These are phyloP conservation scores for Populus deltoides DNA, from an alignment of 345 rosid genomes.

Conservation along the genomic window DNA sequence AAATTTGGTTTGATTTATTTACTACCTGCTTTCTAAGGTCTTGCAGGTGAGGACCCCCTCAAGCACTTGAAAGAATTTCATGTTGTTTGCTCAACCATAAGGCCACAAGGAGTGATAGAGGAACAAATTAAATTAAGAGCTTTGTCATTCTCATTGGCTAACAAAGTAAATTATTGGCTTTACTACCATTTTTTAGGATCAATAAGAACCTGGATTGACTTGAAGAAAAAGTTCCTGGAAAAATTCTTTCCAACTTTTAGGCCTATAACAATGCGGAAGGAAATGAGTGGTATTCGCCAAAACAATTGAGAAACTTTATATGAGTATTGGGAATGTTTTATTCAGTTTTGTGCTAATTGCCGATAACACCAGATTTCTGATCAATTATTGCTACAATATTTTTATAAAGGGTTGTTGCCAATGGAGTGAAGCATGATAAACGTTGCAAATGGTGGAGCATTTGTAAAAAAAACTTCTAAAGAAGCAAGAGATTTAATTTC, in stretches of 20 bases:
- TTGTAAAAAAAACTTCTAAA: neutral
- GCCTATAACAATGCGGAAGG: accelerated
- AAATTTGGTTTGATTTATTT: no score
- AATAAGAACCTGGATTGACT: no score
- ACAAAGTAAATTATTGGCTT: no score
- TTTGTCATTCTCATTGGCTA: no score
- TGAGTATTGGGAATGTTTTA: neutral
- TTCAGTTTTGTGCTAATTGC: neutral
- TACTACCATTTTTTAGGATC: no score
- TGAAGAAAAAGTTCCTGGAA: no score
- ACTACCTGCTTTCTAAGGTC: no score
- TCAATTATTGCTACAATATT: neutral
- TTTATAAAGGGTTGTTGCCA: neutral
- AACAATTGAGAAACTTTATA: neutral
- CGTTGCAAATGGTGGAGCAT: neutral
- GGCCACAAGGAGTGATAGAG: no score
- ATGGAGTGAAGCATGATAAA: neutral
- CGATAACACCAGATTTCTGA: neutral
- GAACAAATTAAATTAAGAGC: no score
- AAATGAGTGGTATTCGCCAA: neutral
- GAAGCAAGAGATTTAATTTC: neutral
- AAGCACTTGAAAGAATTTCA: no score
- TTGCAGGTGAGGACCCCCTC: no score
- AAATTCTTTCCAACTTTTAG: neutral
- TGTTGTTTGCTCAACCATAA: no score